Percentiles rank a stretch among this genome's conserved stretches.
Evolutionary conservation across 495 filamentous ascomycete genomes (phyloP).

Genomic region (Mycothermus thermophilus): DNA sequence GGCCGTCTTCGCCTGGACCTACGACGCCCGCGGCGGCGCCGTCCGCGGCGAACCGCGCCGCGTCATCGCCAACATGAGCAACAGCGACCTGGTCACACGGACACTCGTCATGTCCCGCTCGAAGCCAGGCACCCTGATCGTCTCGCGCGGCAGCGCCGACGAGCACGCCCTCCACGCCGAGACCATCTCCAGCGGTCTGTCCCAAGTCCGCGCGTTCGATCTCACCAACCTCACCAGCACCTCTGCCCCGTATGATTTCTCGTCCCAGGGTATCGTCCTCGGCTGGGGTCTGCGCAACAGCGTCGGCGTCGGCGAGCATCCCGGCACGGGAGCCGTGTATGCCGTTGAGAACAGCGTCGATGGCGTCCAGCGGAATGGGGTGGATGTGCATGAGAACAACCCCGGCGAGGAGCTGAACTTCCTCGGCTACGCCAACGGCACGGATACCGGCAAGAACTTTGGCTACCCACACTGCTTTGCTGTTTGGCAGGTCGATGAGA

Average conservation of each 20-base stretch:
- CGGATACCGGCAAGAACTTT: conserved; percentile 30
- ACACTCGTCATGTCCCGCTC: conserved; percentile 40
- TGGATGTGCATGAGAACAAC: conserved; percentile 50
- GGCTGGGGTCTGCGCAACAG: conserved; percentile 58
- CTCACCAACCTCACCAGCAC: conserved; percentile 27
- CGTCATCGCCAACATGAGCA: conserved; percentile 44
- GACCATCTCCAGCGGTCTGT: conserved; percentile 36
- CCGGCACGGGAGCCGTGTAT: conserved; percentile 43
- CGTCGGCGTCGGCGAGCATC: conserved; percentile 49
- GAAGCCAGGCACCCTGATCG: conserved; percentile 30
- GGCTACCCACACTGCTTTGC: conserved; percentile 53
- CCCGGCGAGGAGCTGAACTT: conserved; percentile 60
- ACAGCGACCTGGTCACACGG: conserved; percentile 43
- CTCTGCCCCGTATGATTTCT: conserved; percentile 26
- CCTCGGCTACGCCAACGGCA: conserved; percentile 43
- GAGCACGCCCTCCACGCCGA: conserved; percentile 36
- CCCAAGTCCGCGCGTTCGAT: conserved; percentile 48
- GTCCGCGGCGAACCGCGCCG: conserved; percentile 27
- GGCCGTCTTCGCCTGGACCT: conserved; percentile 43
- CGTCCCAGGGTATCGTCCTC: conserved; percentile 36
- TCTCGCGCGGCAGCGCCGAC: conserved; percentile 43
- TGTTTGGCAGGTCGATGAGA: conserved; percentile 41
- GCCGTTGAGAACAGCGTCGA: conserved; percentile 57
- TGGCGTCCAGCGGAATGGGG: conserved; percentile 36
- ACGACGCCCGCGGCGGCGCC: conserved; percentile 31